Evolutionary conservation across 169 alveolate genomes (phyloP).

Genomic region (Pseudocohnilembus persalinus): DNA sequence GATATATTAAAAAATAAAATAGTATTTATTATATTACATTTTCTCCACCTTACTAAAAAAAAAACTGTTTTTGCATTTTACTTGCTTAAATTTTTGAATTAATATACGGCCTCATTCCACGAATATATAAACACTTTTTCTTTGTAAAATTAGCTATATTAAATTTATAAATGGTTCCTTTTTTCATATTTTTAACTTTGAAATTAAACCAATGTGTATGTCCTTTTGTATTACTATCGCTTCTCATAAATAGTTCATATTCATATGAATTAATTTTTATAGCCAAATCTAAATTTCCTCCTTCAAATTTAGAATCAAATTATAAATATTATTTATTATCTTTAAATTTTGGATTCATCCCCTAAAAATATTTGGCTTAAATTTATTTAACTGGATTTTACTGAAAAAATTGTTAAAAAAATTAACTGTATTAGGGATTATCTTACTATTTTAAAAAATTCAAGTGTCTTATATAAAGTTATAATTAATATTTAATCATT

Average conservation of each 20-base stretch:
- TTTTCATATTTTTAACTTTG: constrained; percentile 58
- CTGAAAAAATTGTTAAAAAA: too few relatives aligned
- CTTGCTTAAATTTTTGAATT: constrained; percentile 26
- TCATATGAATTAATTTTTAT: constrained; percentile 53
- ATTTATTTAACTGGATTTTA: neutral
- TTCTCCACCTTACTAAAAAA: constrained; percentile 69
- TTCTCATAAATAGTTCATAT: constrained; percentile 73
- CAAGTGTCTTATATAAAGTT: neutral
- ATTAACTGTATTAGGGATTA: neutral
- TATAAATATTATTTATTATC: neutral
- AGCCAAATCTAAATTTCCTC: constrained; percentile 69
- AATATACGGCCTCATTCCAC: constrained; percentile 77
- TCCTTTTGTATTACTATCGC: constrained; percentile 85
- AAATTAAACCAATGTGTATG: constrained; percentile 91
- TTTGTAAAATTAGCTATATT: constrained; percentile 76
- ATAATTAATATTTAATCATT: too few relatives aligned
- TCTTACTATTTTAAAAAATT: neutral
- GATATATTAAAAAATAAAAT: too few relatives aligned
- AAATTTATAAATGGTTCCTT: constrained; percentile 62
- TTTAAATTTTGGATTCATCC: neutral
- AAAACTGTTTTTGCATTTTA: constrained; percentile 7
- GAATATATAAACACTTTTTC: constrained; percentile 69
- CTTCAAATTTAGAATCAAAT: constrained; percentile 70
- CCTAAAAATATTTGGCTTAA: neutral
- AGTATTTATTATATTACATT: constrained; percentile 53